These are phyloP conservation scores for Blastosporella zonata DNA, from an alignment of 1,284 basidiomycete species.

Conservation along the genomic window DNA sequence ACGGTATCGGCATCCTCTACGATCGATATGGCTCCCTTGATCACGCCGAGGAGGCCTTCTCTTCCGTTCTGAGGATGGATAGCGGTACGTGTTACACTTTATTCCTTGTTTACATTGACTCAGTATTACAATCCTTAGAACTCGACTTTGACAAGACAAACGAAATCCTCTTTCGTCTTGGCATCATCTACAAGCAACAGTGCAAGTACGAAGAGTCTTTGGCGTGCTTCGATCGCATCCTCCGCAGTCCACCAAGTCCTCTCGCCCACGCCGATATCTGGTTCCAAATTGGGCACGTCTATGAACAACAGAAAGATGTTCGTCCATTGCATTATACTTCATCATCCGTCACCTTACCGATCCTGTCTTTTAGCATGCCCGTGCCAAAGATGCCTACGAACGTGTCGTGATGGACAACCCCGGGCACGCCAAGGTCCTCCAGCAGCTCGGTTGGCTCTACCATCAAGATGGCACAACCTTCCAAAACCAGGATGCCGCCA, in stretches of 20 bases:
- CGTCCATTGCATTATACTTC: constrained; percentile 29
- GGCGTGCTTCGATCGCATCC: constrained; percentile 93
- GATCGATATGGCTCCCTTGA: constrained; percentile 98
- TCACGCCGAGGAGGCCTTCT: constrained; percentile 98
- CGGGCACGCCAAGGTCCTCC: constrained; percentile 93
- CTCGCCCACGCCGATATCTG: constrained; percentile 97
- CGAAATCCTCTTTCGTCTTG: constrained; percentile 96
- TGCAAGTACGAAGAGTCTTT: constrained; percentile 86
- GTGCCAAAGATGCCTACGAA: constrained; percentile 95
- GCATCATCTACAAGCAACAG: constrained; percentile 99
- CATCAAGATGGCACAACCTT: constrained; percentile 93
- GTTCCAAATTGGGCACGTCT: constrained; percentile 99
- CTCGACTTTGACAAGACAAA: constrained; percentile 98
- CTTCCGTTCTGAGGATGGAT: constrained; percentile 95
- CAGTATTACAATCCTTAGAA: constrained; percentile 27
- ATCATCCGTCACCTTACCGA: constrained; percentile 15
- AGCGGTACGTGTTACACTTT: constrained; percentile 57
- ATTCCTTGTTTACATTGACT: constrained; percentile 16
- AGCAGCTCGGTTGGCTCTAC: constrained; percentile 97
- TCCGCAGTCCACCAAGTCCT: constrained; percentile 92
- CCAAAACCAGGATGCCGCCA: constrained; percentile 93
- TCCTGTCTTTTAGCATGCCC: constrained; percentile 60
- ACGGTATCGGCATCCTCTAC: constrained; percentile 98
- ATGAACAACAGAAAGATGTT: constrained; percentile 95
- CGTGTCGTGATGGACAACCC: constrained; percentile 94